Conservation (phyloP, 768 basidiomycete species). For the Rossbeevera mucosa region DNA sequence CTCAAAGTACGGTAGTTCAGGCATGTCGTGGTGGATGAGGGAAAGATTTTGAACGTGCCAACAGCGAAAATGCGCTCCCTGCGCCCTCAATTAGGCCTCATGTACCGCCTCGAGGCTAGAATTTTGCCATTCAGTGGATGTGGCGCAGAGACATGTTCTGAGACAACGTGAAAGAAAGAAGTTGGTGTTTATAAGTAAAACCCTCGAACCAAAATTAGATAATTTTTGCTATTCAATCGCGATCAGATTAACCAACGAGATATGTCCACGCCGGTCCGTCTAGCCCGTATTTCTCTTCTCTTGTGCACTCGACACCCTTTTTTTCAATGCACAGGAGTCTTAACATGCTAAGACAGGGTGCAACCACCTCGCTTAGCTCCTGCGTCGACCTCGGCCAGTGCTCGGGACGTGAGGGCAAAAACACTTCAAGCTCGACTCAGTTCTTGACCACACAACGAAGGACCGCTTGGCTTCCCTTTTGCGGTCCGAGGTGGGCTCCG, state of each 20-base stretch:
- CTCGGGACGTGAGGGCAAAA: background rate
- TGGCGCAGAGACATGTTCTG: constrained; percentile 20
- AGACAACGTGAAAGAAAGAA: constrained; percentile 15
- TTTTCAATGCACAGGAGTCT: background rate
- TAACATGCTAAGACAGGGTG: background rate
- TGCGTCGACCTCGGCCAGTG: background rate
- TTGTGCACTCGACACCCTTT: background rate
- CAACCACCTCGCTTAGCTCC: background rate
- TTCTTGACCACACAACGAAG: constrained; percentile 8
- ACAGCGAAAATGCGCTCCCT: constrained; percentile 8
- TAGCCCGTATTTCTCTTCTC: background rate
- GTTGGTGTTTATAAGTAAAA: background rate
- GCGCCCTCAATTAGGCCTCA: constrained; percentile 13
- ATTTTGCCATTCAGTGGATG: constrained; percentile 13
- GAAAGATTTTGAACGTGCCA: constrained; percentile 1
- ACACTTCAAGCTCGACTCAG: constrained; percentile 1
- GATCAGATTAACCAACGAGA: constrained; percentile 16
- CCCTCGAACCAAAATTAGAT: constrained; percentile 15
- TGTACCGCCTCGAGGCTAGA: constrained; percentile 29
- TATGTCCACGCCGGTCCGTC: constrained; percentile 3
- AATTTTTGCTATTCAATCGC: constrained; percentile 14
- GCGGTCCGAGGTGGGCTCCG: background rate
- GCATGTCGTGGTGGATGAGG: constrained; percentile 19
- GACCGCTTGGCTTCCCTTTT: constrained; percentile 1
- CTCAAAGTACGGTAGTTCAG: constrained; percentile 56